Base-by-base conservation (phyloP, 768 basidiomycete genomes). In the Boletus bicolor region DNA sequence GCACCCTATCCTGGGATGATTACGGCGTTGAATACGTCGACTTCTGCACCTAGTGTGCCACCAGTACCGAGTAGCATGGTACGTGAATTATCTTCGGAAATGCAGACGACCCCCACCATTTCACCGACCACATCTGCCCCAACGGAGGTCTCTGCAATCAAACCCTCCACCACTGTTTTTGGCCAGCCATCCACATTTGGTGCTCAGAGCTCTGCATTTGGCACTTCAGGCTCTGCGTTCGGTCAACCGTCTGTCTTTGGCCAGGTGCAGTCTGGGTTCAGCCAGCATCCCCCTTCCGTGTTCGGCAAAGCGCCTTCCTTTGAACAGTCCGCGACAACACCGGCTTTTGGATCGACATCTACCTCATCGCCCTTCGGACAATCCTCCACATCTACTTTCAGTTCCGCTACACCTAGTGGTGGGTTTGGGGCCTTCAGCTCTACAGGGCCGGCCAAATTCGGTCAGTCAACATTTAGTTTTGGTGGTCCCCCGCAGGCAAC, bases 1-100 rank as follows among this genome's bases (percentile, higher is more conserved):
- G 68, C 61, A 17, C 73, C 79, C 8, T 91, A 90, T 64, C 72
- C 76, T 41, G 82, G 82, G 30, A 82, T 90, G 78, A 65, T 77
- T 7, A 63, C 69, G 9, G 32, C 44, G 24, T 37, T 66, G 14
- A 47, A 59, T 37, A 59, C 55, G n/a, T 51, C 61, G 32, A 51
- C 36, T 15, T 26, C 59, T 51, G 30, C 19, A 7, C 42, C 55
- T 7, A 52, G n/a, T 21, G 38, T 49, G 32, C 52, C 49, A 24
- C 44, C 61, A 19, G 57, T 54, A 15, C 58, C 69, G 24, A 51
- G 55, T 51, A 55, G 56, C 28, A 67, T 71, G 21, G 61, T 60
- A 28, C 69, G 71, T 54, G 67, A 67, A 53, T 39, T 54, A 11
- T 71, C 69, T 32, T 59, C 68, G 14, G 71, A 71, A 37, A 71